Evolutionary conservation across 2,329 filamentous ascomycete genomes (phyloP).

Genomic region (Neofusicoccum parvum): DNA sequence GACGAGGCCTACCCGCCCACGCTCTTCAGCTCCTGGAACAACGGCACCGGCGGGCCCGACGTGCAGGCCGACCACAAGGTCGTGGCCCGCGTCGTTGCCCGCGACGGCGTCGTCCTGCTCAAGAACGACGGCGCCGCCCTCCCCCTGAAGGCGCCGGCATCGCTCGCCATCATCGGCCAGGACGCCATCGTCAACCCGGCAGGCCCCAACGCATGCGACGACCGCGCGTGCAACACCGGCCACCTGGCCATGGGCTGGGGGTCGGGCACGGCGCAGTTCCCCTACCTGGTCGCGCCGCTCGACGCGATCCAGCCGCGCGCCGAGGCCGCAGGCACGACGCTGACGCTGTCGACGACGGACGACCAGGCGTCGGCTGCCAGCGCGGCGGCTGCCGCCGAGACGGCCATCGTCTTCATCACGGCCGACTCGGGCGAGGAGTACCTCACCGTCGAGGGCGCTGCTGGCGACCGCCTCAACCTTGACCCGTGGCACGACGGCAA

Average conservation of each 20-base stretch:
- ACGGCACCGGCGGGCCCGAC: slow-evolving; percentile 36
- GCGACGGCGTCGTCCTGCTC: slow-evolving; percentile 52
- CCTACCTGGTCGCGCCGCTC: slow-evolving; percentile 48
- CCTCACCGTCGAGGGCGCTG: slow-evolving; percentile 48
- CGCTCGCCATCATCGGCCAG: slow-evolving; percentile 66
- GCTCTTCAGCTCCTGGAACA: slow-evolving; percentile 44
- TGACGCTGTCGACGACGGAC: slow-evolving; percentile 44
- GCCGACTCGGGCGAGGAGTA: slow-evolving; percentile 53
- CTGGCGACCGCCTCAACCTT: slow-evolving; percentile 52
- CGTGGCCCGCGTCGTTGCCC: slow-evolving; percentile 45
- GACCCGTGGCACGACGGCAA: slow-evolving; percentile 51
- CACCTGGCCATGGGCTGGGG: slow-evolving; percentile 72
- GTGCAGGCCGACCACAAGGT: slow-evolving; percentile 44
- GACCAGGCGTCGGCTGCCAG: slow-evolving; percentile 38
- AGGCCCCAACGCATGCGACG: slow-evolving; percentile 77
- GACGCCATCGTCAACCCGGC: slow-evolving; percentile 75
- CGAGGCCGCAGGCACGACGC: slow-evolving; percentile 39
- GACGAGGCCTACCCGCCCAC: slow-evolving; percentile 47
- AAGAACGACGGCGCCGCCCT: slow-evolving; percentile 70
- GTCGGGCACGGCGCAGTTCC: slow-evolving; percentile 54
- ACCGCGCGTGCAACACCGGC: slow-evolving; percentile 65
- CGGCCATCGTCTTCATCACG: slow-evolving; percentile 53
- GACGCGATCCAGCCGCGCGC: slow-evolving; percentile 45
- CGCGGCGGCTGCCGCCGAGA: slow-evolving; percentile 40
- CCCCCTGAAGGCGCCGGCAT: slow-evolving; percentile 68